Base-by-base conservation (phyloP, 208 protist genomes). In the Herpetomonas samuelpessoai region DNA sequence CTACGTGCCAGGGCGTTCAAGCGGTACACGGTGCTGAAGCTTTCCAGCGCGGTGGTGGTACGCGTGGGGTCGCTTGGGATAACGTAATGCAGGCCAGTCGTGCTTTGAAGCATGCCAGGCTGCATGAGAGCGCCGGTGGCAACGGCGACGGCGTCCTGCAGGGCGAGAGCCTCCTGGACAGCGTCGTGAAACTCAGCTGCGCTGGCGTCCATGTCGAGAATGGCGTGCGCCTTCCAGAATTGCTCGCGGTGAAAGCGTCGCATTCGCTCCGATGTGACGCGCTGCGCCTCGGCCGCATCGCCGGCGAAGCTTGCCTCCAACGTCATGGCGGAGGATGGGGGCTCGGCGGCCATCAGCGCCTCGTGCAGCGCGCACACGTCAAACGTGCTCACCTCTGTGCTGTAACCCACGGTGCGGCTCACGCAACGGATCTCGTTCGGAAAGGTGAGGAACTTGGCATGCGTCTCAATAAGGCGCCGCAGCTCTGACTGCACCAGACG, bases 131-230 rank as follows among this genome's bases (percentile, higher is more conserved):
- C 81, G 46, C 74, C 76, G 0, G 89, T 89, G 18, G 86, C 86
- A 25, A 76, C 71, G 0, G 83, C 76, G 10, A 95, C 75, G 22
- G 72, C 38, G 46, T 81, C 68, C 52, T 91, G 83, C 28, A 95
- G 71, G 6, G 65, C 57, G 26, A 83, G 41, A 18, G 89, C 86
- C 49, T 86, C 83, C 38, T 71, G 47, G 26, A 95, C 58, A 1
- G 83, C 86, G 24, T 52, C 65, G 49, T 62, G 47, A 64, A 95
- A 95, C 12, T 56, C 41, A 39, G 65, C 74, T 6, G 82, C 72
- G 63, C 86, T 92, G 2, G 89, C 79, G 58, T 95, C 89, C 44
- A 86, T 61, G 65, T 95, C 88, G 19, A 95, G 58, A 38, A 92
- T 62, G 16, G 74, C 76, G 46, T 81, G 57, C 1, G 85, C 88